Base-by-base conservation (phyloP, 2,329 filamentous ascomycete species). In the Cladophialophora psammophila region DNA sequence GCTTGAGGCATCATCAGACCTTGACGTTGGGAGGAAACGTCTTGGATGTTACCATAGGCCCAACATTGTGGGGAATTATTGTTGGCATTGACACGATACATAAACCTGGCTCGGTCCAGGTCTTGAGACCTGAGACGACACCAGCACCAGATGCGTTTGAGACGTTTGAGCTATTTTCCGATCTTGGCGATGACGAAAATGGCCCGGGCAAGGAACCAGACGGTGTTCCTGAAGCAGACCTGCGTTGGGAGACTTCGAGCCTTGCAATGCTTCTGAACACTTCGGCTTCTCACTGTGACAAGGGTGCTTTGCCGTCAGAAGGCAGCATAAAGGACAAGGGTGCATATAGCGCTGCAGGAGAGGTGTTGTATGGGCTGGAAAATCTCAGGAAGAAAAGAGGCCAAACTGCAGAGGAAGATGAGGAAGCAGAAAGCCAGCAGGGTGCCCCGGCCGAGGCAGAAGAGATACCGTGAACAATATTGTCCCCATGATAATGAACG, bases 1-100 rank as follows among this genome's bases (percentile, higher is more conserved):
- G 75, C 13, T 80, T 92, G 48, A 76, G 80, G 8, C 80, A 85
- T 68, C 76, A 78, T 7, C 78, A 83, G 54, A 84, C 83, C 59
- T 74, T 92, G 61, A 77, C 81, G 45, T 77, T 92, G 4, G 81
- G 83, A 2, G 90, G 90, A 7, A 93, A 91, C 72, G 85, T 88
- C 0, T 84, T 94, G 4, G 86, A 88, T 74, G 73, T 86, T n/a
- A 73, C 79, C 18, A 61, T 67, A n/a, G 62, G 75, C 10, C 72
- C 74, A 48, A 74, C 76, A 8, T 69, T 73, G 10, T 73, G 73
- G 58, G 74, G 72, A 6, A 71, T 82, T 52, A 60, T 86, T 31
- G 79, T 88, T 42, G 86, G 86, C 0, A 76, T 74, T 45, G 87
- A 89, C 72, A 81, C 80, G 45, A 74, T 86, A 61, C 85, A 87